These are phyloP conservation scores for Oropetium thomaeum DNA, from an alignment of 176 grass and related monocot species.

Conservation along the genomic window DNA sequence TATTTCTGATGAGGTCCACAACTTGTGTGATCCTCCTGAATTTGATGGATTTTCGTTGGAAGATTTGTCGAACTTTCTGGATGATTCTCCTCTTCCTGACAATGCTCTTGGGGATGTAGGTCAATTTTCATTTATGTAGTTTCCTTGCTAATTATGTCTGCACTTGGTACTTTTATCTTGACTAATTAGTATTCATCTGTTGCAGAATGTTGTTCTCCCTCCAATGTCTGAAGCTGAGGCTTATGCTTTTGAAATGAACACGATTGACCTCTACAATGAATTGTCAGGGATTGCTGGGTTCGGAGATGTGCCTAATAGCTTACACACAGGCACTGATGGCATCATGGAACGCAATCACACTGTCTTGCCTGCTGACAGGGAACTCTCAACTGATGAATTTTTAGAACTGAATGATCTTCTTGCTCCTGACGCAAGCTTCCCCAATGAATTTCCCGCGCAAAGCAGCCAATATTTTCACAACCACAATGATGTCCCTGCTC, in stretches of 20 bases:
- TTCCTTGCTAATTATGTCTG: neutral
- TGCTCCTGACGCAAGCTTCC: slow-evolving; percentile 19
- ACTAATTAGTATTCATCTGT: neutral
- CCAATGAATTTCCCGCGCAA: slow-evolving; percentile 8
- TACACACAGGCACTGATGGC: neutral
- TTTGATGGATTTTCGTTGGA: slow-evolving; percentile 55
- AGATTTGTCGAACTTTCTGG: slow-evolving; percentile 47
- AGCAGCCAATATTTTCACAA: slow-evolving; percentile 21
- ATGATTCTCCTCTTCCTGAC: slow-evolving; percentile 25
- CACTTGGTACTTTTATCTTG: neutral
- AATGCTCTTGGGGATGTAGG: slow-evolving; percentile 32
- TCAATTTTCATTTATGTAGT: neutral
- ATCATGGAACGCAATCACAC: neutral
- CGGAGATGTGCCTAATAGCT: neutral
- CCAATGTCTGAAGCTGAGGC: slow-evolving; percentile 32
- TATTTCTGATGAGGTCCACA: slow-evolving; percentile 11
- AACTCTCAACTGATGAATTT: slow-evolving; percentile 46
- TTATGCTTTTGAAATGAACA: slow-evolving; percentile 31
- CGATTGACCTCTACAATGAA: slow-evolving; percentile 37
- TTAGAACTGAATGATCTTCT: slow-evolving; percentile 58
- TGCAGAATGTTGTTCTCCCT: slow-evolving; percentile 44
- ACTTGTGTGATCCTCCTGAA: slow-evolving; percentile 6
- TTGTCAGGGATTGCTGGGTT: slow-evolving; percentile 35
- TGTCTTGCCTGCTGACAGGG: slow-evolving; percentile 9
- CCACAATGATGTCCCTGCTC: neutral